Conservation (phyloP, 1,284 basidiomycete genomes). For the Exobasidium rhododendri region DNA sequence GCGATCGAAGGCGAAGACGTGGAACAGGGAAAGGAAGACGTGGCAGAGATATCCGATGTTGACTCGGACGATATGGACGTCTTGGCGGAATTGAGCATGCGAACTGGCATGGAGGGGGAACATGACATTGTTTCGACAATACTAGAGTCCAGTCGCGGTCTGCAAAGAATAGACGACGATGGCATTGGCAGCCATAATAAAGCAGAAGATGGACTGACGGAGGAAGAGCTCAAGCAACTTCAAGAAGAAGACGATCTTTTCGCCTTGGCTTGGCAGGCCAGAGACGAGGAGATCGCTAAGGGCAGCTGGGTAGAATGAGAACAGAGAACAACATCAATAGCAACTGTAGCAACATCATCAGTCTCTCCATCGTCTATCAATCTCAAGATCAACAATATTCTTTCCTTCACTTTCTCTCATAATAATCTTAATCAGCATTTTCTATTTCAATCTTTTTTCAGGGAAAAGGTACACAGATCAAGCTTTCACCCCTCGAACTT, state of each 20-base stretch:
- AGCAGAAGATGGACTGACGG: neutral
- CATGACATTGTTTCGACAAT: neutral
- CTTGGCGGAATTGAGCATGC: neutral
- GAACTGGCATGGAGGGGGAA: neutral
- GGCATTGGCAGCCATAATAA: neutral
- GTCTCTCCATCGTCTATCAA: no score
- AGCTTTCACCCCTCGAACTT: constrained; percentile 60
- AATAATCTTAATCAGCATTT: no score
- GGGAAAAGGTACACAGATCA: no score
- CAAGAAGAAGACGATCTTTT: constrained; percentile 5
- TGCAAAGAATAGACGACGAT: neutral
- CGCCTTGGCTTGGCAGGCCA: constrained; percentile 4
- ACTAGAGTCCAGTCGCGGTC: neutral
- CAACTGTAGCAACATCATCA: no score
- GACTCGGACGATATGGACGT: neutral
- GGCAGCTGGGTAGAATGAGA: neutral
- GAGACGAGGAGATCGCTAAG: neutral
- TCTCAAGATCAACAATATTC: no score
- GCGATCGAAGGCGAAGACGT: neutral
- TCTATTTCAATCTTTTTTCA: no score
- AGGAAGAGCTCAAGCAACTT: neutral
- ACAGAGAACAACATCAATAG: neutral
- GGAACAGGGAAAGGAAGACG: neutral
- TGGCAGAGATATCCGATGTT: neutral
- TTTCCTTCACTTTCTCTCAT: no score